Percentiles rank a stretch among this genome's conserved stretches.
Evolutionary conservation across 371 early-diverging fungal genomes (phyloP).

Genomic region (Capniomyces stellatus): DNA sequence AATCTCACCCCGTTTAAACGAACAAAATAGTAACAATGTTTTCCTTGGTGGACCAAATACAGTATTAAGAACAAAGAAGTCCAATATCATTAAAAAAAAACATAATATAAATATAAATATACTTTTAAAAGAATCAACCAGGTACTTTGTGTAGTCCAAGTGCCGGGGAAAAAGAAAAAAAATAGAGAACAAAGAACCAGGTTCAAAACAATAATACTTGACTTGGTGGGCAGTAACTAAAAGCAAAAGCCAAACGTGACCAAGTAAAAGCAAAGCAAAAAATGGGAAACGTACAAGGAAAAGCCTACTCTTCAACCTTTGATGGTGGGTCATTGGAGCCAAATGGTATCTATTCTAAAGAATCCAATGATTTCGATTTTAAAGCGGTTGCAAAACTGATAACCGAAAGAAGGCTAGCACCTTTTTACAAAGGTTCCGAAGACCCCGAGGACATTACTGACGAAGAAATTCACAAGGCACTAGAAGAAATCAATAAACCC

Average conservation of each 20-base stretch:
- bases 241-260: background rate
- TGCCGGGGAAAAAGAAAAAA: no score
- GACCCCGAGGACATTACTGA: conserved; percentile 27
- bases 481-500: background rate
- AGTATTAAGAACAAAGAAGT: no score
- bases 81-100: no score
- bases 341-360: conserved; percentile 47
- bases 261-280: background rate
- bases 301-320: conserved; percentile 18
- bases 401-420: conserved; percentile 50
- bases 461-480: background rate
- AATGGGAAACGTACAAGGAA: conserved; percentile 21
- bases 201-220: no score
- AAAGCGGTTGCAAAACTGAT: conserved; percentile 59
- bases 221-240: no score
- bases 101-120: no score
- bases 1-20: no score
- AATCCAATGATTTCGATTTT: conserved; percentile 58
- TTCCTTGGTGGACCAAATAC: no score
- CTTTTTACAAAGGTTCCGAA: conserved; percentile 69
- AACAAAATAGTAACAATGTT: no score
- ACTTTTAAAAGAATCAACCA: no score
- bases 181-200: no score
- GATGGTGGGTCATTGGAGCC: conserved; percentile 56
- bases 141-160: no score